Conservation (phyloP, 2,329 filamentous ascomycete species). For the Microascus cirrosus region DNA sequence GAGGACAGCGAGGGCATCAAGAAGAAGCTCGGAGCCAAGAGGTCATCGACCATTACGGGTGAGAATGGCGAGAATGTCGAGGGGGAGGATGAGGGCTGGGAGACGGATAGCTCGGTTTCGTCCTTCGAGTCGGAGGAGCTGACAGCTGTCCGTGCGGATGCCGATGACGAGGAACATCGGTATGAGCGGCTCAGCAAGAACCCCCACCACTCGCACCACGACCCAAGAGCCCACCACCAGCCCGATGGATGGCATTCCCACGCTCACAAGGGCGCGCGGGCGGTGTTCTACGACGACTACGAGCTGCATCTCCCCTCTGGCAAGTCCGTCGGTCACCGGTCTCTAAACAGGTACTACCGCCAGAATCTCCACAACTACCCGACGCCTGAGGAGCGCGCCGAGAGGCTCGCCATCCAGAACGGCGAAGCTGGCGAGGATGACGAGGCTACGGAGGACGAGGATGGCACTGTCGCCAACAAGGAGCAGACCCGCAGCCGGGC, state of each 20-base stretch:
- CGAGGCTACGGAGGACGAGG: conserved; percentile 19
- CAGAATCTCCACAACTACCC: conserved; percentile 87
- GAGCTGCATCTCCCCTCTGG: conserved; percentile 90
- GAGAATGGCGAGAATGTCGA: conserved; percentile 36
- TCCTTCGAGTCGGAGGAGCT: conserved; percentile 80
- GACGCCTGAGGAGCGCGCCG: conserved; percentile 60
- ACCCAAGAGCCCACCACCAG: conserved; percentile 62
- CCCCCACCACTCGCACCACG: conserved; percentile 62
- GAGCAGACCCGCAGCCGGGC: conserved; percentile 34
- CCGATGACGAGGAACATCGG: conserved; percentile 52
- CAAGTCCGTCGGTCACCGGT: conserved; percentile 80
- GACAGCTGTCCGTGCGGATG: conserved; percentile 64
- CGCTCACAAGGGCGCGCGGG: conserved; percentile 61
- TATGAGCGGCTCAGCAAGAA: conserved; percentile 63
- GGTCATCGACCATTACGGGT: conserved; percentile 20
- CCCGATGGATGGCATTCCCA: conserved; percentile 74
- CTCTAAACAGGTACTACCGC: conserved; percentile 75
- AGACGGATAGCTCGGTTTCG: conserved; percentile 86
- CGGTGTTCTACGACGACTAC: conserved; percentile 83
- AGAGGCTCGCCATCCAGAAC: conserved; percentile 27
- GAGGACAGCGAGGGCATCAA: conserved; percentile 26
- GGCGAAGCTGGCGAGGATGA: background rate
- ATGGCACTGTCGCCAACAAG: conserved; percentile 23
- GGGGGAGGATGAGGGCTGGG: conserved; percentile 70
- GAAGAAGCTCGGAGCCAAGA: conserved; percentile 21